A percentile compares a stretch with the other conserved stretches of the same genome.
Evolutionary conservation across 768 basidiomycete species (phyloP).

Genomic region (Russula ochroleuca): DNA sequence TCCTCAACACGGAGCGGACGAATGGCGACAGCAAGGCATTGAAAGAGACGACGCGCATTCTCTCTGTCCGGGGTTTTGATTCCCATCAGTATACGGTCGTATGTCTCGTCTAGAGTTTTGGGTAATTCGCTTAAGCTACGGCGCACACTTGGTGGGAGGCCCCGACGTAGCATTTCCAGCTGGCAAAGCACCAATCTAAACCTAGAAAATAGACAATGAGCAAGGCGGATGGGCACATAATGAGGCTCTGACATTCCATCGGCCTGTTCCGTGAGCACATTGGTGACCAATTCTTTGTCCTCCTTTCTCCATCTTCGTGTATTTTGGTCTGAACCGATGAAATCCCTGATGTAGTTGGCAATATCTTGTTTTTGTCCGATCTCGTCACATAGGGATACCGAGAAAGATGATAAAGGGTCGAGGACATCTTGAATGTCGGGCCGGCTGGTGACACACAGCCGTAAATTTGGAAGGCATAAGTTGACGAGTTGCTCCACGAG

Average conservation of each 20-base stretch:
- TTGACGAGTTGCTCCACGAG: background rate
- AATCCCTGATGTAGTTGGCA: background rate
- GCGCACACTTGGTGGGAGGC: background rate
- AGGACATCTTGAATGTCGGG: background rate
- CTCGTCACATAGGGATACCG: background rate
- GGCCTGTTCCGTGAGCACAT: background rate
- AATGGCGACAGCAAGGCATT: background rate
- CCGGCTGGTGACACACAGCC: constrained; percentile 4
- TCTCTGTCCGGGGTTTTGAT: background rate
- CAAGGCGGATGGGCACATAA: background rate
- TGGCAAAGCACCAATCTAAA: background rate
- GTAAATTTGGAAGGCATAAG: background rate
- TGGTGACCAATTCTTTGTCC: background rate
- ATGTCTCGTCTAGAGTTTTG: background rate
- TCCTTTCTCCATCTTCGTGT: background rate
- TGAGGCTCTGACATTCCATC: constrained; percentile 1
- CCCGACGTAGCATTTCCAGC: background rate
- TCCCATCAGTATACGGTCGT: background rate
- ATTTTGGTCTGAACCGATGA: background rate
- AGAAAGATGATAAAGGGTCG: background rate
- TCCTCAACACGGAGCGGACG: constrained; percentile 9
- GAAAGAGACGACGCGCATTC: background rate
- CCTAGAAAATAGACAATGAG: background rate
- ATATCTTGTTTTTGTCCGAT: background rate
- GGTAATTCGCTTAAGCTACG: background rate